phyloP scores from a whole-genome alignment of 345 rosid species.

The Euphorbia lathyris region DNA sequence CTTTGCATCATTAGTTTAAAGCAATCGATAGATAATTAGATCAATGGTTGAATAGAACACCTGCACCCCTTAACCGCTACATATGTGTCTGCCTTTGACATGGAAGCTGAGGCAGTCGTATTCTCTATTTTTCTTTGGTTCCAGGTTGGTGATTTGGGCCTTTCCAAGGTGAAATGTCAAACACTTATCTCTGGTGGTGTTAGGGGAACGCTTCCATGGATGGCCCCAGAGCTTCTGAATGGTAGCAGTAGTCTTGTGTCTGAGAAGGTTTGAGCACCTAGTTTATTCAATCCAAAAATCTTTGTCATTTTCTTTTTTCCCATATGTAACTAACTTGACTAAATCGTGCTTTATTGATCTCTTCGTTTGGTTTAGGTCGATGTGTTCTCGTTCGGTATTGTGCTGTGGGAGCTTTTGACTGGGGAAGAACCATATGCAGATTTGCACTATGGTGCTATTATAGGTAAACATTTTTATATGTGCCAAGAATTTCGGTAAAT shows the following conservation, averaged over 20 bases:
- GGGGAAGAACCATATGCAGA: conserved; percentile 71
- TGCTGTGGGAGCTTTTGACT: conserved; percentile 67
- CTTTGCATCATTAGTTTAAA: too few species aligned
- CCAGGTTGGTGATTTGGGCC: conserved; percentile 65
- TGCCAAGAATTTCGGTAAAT: background rate
- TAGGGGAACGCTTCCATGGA: conserved; percentile 69
- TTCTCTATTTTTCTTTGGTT: conserved; percentile 15
- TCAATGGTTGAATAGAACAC: background rate
- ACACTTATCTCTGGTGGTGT: conserved; percentile 68
- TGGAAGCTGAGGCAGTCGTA: background rate
- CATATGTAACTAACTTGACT: background rate
- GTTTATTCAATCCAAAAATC: background rate
- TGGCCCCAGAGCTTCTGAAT: conserved; percentile 65
- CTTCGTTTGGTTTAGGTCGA: conserved; percentile 41
- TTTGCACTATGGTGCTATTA: conserved; percentile 68
- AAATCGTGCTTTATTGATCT: background rate
- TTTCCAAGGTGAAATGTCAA: conserved; percentile 62
- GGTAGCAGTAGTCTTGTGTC: conserved; percentile 66
- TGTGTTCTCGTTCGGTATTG: conserved; percentile 67
- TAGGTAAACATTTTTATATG: conserved; percentile 35
- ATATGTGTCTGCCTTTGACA: background rate
- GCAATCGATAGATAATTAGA: background rate
- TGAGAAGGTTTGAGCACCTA: conserved; percentile 40
- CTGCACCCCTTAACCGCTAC: too few species aligned
- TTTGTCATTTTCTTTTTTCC: background rate